A percentile compares a stretch with the other conserved stretches of the same genome.
These are phyloP conservation scores for Vitis rotundifolia DNA, from an alignment of 164 flowering plant genomes.

Conservation along the genomic window DNA sequence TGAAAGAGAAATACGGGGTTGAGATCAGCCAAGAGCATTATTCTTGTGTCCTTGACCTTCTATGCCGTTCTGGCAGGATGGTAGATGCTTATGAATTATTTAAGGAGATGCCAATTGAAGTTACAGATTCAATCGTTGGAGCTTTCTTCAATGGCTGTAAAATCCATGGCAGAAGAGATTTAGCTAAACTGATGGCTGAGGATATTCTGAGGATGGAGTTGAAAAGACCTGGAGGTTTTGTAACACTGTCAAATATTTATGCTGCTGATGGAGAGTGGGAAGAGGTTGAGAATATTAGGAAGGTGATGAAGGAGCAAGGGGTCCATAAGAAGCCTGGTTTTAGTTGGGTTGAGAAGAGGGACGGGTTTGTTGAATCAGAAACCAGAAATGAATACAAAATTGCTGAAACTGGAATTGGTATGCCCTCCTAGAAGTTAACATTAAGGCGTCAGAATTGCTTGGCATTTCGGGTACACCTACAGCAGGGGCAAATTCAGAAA, in stretches of 20 bases:
- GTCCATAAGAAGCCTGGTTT: constrained; percentile 41
- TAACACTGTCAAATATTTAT: constrained; percentile 63
- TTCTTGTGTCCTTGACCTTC: constrained; percentile 62
- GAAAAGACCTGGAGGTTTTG: constrained; percentile 49
- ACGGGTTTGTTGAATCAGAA: not conserved
- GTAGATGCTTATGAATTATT: constrained; percentile 60
- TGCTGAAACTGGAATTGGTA: too few relatives aligned
- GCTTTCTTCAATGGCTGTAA: constrained; percentile 74
- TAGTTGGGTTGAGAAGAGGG: constrained; percentile 22
- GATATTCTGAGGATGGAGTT: constrained; percentile 32
- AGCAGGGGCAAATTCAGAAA: too few relatives aligned
- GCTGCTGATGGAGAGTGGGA: constrained; percentile 69
- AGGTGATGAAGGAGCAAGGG: constrained; percentile 54
- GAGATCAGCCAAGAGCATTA: constrained; percentile 55
- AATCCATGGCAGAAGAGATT: constrained; percentile 57
- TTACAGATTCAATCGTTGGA: constrained; percentile 56
- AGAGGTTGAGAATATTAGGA: constrained; percentile 56
- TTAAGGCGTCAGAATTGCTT: too few relatives aligned
- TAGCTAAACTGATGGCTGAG: constrained; percentile 50
- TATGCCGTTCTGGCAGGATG: constrained; percentile 64
- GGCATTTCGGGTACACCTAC: too few relatives aligned
- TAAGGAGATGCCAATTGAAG: constrained; percentile 34
- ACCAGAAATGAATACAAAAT: too few relatives aligned
- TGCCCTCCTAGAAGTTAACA: too few relatives aligned
- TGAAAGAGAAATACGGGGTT: constrained; percentile 36